Evolutionary conservation across 2,329 filamentous ascomycete genomes (phyloP), one percentile per base, ranked within the genome.

Genomic region (Teratosphaeria destructans): DNA sequence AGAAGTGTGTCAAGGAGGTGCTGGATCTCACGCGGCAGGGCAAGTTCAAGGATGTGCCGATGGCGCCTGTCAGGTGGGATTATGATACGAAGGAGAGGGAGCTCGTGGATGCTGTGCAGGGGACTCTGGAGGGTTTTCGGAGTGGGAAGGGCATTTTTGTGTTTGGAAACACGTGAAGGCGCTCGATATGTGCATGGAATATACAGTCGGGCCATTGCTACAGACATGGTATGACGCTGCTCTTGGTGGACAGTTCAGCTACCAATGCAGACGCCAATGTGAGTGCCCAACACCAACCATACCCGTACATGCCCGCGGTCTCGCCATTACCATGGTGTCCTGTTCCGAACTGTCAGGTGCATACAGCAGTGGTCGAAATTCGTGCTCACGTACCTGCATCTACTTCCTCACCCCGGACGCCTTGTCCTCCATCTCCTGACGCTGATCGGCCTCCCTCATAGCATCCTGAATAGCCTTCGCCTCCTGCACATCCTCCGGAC

Each of bases 81-180:
- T 91, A 87, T 83, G 85, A 90, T 23, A 95, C 90, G 0, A 83
- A 87, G 67, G 84, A 86, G 59, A 78, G 84, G 5, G 79, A 81
- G 56, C 76, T 99, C 59, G 83, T 83, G 59, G 80, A 84, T 49
- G 89, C 89, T 4, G 89, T 95, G 2, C 88, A 92, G 72, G 88
- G 88, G 10, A 94, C 92, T 1, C 77, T 97, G 53, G 81, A 87
- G 59, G 94, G 93, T 0, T 97, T 89, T 72, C 84, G 91, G 69
- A 83, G 84, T 64, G 93, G 92, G 11, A 99, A 99, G 79, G 88
- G 91, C 0, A 83, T 99, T 3, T 94, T 97, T 73, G 82, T 93
- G 5, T 97, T 94, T 74, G 82, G 82, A 27, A 49, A 49, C 23
- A 49, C 43, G 8, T 49, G 43, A 49, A 5, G 6, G 16, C 19